Base-by-base conservation (phyloP, 495 filamentous ascomycete species). In the Collariella sp. region DNA sequence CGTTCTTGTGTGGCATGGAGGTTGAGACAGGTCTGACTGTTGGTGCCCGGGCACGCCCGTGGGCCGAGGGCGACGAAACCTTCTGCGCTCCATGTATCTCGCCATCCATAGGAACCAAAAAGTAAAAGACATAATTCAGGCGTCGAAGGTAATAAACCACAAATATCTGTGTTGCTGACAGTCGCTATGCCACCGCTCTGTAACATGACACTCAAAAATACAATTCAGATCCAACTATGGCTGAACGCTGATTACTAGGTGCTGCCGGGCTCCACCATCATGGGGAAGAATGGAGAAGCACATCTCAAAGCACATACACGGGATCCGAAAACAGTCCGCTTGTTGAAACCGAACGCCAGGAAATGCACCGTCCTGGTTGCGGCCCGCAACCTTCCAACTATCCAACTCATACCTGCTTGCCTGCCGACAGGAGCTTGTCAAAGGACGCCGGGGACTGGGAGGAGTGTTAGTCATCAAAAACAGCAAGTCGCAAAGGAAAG, bases 341-440 rank as follows among this genome's bases (percentile, higher is more conserved):
- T 55, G 52, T 55, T 48, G 35, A 35, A 55, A 48, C 39, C 55
- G 35, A 56, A 56, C 54, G 54, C 54, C 54, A 46, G 54, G 46
- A 49, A 55, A 55, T 55, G 52, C 52, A 40, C 45, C 22, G 34
- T 42, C 34, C 33, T 13, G 41, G 19, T 45, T 20, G 41, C 40
- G 3, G 39, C 24, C 50, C 12, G 33, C 40, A 18, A 44, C 39
- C 31, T 13, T n/a, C 33, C 6, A 23, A 35, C 42, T 23, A 48
- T 35, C 45, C 35, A 48, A 42, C 41, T 55, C 45, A 55, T 44
- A 36, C 36, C 9, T 43, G 36, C 15, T 36, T 49, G 40, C 29
- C 44, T 12, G 53, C 39, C 22, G 39, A 11, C 10, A 59, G 29
- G 12, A 55, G 42, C 23, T 55, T 51, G 4, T 61, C 58, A 15